Evolutionary conservation across 441 rosid species (phyloP).

Genomic region (Manihot esculenta): DNA sequence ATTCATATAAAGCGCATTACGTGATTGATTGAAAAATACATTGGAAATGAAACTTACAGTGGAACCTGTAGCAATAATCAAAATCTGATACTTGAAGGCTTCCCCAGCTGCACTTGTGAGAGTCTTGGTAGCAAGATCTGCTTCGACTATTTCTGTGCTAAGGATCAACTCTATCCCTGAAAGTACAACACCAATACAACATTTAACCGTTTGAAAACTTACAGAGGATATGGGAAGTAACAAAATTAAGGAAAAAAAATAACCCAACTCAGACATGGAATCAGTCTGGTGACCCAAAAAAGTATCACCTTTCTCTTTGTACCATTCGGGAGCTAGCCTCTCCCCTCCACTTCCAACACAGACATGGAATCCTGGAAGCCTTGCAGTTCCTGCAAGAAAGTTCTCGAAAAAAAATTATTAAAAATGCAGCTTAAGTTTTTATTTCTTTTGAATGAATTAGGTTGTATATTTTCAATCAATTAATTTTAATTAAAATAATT

Average conservation of each 20-base stretch:
- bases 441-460: no score
- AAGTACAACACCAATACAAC: slow-evolving; percentile 40
- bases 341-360: slow-evolving; percentile 99
- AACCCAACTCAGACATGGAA: background rate
- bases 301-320: slow-evolving; percentile 73
- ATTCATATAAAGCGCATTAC: background rate
- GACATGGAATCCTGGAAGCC: slow-evolving; percentile 94
- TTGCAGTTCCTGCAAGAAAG: slow-evolving; percentile 66
- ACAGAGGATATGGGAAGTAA: background rate
- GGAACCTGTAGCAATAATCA: slow-evolving; percentile 91
- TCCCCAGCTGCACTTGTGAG: slow-evolving; percentile 72
- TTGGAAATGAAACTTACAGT: slow-evolving; percentile 44
- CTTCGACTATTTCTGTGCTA: slow-evolving; percentile 86
- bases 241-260: background rate
- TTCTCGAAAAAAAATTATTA: no score
- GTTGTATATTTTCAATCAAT: no score
- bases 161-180: slow-evolving; percentile 91
- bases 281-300: background rate
- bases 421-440: no score
- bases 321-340: slow-evolving; percentile 86
- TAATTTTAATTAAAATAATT: no score
- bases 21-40: background rate
- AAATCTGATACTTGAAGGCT: slow-evolving; percentile 58
- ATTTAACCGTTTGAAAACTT: background rate
- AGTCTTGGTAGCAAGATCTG: slow-evolving; percentile 72